Evolutionary conservation across 2,329 filamentous ascomycete genomes (phyloP), one percentile per base, ranked within the genome.

Genomic region (Diaporthe vexans): DNA sequence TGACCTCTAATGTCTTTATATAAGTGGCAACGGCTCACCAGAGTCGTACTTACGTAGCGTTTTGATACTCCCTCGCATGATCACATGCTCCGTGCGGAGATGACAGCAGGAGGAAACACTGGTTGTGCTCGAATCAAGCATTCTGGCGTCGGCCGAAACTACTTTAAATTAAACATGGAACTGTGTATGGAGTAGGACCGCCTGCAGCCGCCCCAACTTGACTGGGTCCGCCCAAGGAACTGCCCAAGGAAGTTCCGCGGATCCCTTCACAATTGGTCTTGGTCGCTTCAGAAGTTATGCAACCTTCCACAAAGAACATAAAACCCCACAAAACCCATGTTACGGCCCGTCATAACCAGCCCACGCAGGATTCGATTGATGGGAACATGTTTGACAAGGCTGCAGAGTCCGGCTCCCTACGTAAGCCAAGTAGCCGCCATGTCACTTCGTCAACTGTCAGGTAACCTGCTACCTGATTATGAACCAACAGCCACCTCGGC

Each of bases 81-180:
- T 21, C 35, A 24, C 15, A 61, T 17, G n/a, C 58, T 61, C 58
- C 37, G 58, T 43, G n/a, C 37, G 58, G 58, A 61, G 58, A 61
- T 43, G 15, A 61, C 8, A 26, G n/a, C 7, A 37, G 37, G 37
- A 26, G 15, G 37, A 4, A 61, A 2, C n/a, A 17, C n/a, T 61
- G 35, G 35, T 19, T 61, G n/a, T 61, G 13, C 35, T 61, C n/a
- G 58, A 61, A 21, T 43, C 37, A 29, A 43, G 58, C 13, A 61
- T 43, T 61, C 9, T 43, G 9, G 58, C 58, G 35, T 61, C n/a
- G 58, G 58, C 37, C 58, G 58, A 61, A 43, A 43, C 37, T 6
- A 26, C n/a, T 40, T 43, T 61, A 29, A 1, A 61, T 43, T 26
- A 61, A 26, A 40, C 58, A 15, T 35, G 35, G 37, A 19, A 61